Percentiles rank a stretch among this genome's conserved stretches.
phyloP scores from a whole-genome alignment of 495 filamentous ascomycete species.

The Penicillium cinerascens region DNA sequence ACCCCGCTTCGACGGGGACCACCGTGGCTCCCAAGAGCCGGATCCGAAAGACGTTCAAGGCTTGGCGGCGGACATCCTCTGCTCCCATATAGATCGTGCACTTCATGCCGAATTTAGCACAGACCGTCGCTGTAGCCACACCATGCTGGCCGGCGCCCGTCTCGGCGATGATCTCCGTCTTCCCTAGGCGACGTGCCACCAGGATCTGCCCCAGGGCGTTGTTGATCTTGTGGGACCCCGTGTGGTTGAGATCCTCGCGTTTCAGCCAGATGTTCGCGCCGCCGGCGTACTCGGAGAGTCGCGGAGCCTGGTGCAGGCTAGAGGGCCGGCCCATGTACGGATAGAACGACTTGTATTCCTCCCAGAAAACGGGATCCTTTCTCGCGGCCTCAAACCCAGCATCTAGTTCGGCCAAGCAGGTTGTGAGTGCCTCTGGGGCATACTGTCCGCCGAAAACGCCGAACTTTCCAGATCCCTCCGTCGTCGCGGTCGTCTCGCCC shows the following conservation, averaged over 20 bases:
- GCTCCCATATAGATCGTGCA: constrained; percentile 96
- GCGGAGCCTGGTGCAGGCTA: constrained; percentile 59
- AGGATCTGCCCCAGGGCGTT: constrained; percentile 89
- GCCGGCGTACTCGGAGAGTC: constrained; percentile 80
- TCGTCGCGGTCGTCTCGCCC: too few relatives aligned
- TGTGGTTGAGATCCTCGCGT: constrained; percentile 87
- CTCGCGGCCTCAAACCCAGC: background rate
- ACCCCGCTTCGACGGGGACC: constrained; percentile 79
- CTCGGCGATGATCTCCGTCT: constrained; percentile 91
- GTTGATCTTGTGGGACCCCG: constrained; percentile 89
- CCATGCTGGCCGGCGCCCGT: constrained; percentile 94
- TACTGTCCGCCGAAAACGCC: constrained; percentile 11
- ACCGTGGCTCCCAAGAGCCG: constrained; percentile 85
- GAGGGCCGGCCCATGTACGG: constrained; percentile 7
- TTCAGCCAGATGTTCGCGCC: constrained; percentile 96
- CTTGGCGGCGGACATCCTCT: constrained; percentile 88
- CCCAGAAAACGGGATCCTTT: constrained; percentile 11
- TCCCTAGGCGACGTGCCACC: constrained; percentile 75
- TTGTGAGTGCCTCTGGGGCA: constrained; percentile 2
- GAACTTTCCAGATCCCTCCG: too few relatives aligned
- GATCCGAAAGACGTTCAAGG: constrained; percentile 91
- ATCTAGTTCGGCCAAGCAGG: constrained; percentile 7
- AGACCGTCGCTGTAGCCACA: constrained; percentile 90
- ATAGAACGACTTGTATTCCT: constrained; percentile 1
- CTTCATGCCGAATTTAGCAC: constrained; percentile 90